phyloP scores from a whole-genome alignment of 306 rosid species.

The Casuarina glauca region DNA sequence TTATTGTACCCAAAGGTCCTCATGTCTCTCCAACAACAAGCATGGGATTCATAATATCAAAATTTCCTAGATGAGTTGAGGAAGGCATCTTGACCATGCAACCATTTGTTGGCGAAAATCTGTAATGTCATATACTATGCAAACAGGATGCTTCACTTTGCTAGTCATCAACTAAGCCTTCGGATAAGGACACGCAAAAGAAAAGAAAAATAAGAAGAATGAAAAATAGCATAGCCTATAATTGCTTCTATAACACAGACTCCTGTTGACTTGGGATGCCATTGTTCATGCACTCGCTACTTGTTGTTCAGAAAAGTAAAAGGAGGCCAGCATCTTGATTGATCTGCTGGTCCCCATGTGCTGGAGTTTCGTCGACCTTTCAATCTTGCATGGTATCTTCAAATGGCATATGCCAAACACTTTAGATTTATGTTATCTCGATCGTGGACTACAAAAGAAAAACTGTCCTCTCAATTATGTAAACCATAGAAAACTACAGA shows the following conservation, averaged over 20 bases:
- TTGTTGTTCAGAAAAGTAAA: slow-evolving; percentile 1
- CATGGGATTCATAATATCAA: background rate
- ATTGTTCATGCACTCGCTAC: slow-evolving; percentile 25
- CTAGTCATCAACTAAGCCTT: background rate
- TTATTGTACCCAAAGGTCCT: background rate
- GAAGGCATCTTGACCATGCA: background rate
- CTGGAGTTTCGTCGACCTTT: slow-evolving; percentile 11
- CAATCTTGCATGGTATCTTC: slow-evolving; percentile 42
- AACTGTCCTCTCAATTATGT: too few species aligned
- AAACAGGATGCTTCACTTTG: background rate
- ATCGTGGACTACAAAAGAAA: background rate
- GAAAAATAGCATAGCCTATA: background rate
- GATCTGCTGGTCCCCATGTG: slow-evolving; percentile 32
- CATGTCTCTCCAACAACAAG: background rate
- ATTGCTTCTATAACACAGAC: background rate
- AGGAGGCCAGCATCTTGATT: slow-evolving; percentile 12
- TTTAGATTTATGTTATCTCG: slow-evolving; percentile 6
- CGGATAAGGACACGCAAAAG: background rate
- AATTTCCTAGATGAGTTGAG: background rate
- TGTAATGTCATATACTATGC: background rate
- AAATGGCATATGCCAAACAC: slow-evolving; percentile 41
- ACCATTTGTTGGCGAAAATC: background rate
- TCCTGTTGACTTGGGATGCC: background rate
- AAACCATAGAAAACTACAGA: background rate
- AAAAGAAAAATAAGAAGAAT: too few species aligned